Evolutionary conservation across 78 protist genomes (phyloP).

Genomic region (Cavenderia fasciculata): DNA sequence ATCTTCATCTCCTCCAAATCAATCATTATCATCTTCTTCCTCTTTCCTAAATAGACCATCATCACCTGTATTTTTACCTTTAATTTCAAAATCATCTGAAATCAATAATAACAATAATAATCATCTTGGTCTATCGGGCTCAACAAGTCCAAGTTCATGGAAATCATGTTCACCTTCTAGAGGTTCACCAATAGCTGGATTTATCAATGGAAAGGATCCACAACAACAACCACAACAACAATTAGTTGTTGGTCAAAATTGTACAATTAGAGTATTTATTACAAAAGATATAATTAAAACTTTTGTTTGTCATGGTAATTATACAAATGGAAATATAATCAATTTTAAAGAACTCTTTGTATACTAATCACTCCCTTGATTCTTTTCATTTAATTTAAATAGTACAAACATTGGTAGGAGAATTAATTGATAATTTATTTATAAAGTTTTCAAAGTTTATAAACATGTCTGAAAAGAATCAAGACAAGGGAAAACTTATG

Average conservation of each 20-base stretch:
- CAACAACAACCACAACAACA: constrained; percentile 1
- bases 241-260: neutral
- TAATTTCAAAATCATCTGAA: neutral
- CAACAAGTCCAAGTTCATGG: neutral
- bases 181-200: neutral
- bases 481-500: neutral
- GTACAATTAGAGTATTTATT: constrained; percentile 55
- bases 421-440: constrained; percentile 16
- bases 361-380: no score
- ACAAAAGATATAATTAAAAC: constrained; percentile 43
- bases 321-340: no score
- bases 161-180: constrained; percentile 36
- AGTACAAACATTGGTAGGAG: constrained; percentile 30
- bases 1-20: neutral
- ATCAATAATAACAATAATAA: neutral
- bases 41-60: neutral
- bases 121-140: neutral
- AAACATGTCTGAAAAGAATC: neutral
- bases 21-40: neutral
- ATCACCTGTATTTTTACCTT: constrained; percentile 5
- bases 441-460: constrained; percentile 31
- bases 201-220: neutral
- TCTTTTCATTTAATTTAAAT: no score
- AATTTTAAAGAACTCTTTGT: no score
- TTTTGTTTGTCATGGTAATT: constrained; percentile 34